Conservation (phyloP, 2,329 filamentous ascomycete species). For the Cladobotryum mycophilum region DNA sequence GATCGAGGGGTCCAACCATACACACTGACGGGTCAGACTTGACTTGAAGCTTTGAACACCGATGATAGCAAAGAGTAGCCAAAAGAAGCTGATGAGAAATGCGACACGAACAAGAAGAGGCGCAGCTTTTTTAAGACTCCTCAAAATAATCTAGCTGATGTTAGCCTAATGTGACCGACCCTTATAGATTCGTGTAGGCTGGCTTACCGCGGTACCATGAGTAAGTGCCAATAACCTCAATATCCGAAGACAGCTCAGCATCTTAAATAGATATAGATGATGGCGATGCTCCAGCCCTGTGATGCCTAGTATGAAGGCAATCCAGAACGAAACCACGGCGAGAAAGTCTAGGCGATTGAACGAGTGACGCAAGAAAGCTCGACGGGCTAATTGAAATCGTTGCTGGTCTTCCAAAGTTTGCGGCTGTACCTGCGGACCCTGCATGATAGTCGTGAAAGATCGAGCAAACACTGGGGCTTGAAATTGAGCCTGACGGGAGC, state of each 20-base stretch:
- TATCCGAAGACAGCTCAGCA: conserved; percentile 93
- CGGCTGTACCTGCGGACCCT: conserved; percentile 49
- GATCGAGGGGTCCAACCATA: conserved; percentile 63
- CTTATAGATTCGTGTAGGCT: not conserved
- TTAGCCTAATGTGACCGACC: conserved; percentile 7
- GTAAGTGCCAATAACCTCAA: conserved; percentile 85
- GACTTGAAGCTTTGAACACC: conserved; percentile 95
- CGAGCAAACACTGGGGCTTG: conserved; percentile 63
- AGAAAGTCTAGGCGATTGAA: conserved; percentile 96
- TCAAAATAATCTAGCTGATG: conserved; percentile 67
- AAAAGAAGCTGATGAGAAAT: conserved; percentile 94
- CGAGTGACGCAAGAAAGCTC: conserved; percentile 88
- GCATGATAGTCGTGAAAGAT: conserved; percentile 74
- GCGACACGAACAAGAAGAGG: conserved; percentile 87
- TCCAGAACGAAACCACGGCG: conserved; percentile 92
- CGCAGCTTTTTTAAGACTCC: conserved; percentile 91
- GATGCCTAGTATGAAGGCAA: conserved; percentile 70
- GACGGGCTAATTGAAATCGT: conserved; percentile 75
- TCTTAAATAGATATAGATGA: conserved; percentile 85
- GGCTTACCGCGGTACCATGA: conserved; percentile 77
- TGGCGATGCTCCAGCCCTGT: conserved; percentile 60
- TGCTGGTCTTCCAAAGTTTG: conserved; percentile 70
- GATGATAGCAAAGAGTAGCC: conserved; percentile 93
- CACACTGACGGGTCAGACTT: conserved; percentile 68
- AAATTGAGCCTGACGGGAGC: conserved; percentile 39